These are phyloP conservation scores for Bacidia gigantensis DNA, from an alignment of 495 filamentous ascomycete species.

Conservation along the genomic window DNA sequence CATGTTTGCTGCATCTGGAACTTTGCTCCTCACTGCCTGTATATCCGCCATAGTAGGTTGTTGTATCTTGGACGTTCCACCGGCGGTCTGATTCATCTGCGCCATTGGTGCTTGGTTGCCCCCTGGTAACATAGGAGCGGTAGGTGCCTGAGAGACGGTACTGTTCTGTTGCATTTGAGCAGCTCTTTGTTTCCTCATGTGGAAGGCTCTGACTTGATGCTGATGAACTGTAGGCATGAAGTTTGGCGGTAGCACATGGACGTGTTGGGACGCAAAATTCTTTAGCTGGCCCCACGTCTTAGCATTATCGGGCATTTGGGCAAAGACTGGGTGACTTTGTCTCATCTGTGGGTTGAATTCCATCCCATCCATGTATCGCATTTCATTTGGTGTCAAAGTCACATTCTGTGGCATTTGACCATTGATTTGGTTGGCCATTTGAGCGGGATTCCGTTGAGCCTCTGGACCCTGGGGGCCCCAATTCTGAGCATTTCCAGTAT, in stretches of 20 bases:
- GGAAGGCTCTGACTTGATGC: conserved; percentile 44
- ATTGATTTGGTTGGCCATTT: background rate
- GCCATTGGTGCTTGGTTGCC: conserved; percentile 19
- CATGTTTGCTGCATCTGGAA: conserved; percentile 17
- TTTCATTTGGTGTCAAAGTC: conserved; percentile 30
- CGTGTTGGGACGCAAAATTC: conserved; percentile 40
- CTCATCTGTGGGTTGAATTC: conserved; percentile 30
- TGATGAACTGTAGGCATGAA: conserved; percentile 33
- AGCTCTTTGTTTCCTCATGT: conserved; percentile 18
- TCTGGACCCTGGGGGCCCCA: too few species aligned
- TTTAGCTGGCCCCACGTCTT: conserved; percentile 66
- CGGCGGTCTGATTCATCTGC: conserved; percentile 3
- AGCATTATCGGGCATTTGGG: conserved; percentile 41
- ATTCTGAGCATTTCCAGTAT: background rate
- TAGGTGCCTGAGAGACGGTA: conserved; percentile 7
- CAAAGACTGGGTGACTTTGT: conserved; percentile 23
- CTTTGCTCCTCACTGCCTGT: conserved; percentile 26
- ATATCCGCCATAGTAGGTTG: conserved; percentile 34
- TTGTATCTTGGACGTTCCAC: conserved; percentile 22
- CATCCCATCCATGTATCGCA: conserved; percentile 34
- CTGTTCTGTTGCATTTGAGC: conserved; percentile 1
- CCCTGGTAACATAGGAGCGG: conserved; percentile 26
- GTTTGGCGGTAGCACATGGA: conserved; percentile 26
- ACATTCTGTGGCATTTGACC: background rate
- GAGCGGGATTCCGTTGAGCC: too few species aligned